These are phyloP conservation scores for Trichophyton equinum DNA, from an alignment of 2,329 filamentous ascomycete species.

Conservation along the genomic window DNA sequence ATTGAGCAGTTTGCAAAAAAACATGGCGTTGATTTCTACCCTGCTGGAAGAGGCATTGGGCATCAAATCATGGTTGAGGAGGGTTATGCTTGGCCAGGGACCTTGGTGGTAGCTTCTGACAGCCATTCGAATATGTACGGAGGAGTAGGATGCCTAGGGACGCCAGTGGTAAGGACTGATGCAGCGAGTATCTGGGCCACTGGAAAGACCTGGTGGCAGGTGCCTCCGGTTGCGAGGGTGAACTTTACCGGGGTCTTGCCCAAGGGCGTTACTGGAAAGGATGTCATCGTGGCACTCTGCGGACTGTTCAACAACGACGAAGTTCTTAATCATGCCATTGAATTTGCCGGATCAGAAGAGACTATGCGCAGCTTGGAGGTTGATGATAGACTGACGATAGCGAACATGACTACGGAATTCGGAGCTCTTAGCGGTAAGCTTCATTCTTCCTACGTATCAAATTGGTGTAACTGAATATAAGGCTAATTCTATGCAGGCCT, in stretches of 20 bases:
- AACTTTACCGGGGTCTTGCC: conserved; percentile 65
- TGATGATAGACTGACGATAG: conserved; percentile 55
- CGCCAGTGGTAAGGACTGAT: conserved; percentile 74
- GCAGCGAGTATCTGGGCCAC: conserved; percentile 79
- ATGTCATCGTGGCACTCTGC: conserved; percentile 82
- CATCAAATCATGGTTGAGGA: conserved; percentile 71
- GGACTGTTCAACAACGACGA: conserved; percentile 77
- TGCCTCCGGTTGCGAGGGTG: conserved; percentile 71
- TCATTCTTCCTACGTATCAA: not conserved
- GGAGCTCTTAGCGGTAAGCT: conserved; percentile 41
- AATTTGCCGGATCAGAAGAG: conserved; percentile 70
- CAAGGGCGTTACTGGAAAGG: conserved; percentile 75
- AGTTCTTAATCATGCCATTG: conserved; percentile 80
- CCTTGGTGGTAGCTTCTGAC: conserved; percentile 60
- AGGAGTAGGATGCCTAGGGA: conserved; percentile 63
- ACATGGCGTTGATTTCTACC: conserved; percentile 67
- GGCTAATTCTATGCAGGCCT: conserved; percentile 41
- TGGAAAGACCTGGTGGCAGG: conserved; percentile 72
- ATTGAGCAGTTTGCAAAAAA: conserved; percentile 71
- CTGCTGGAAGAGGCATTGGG: conserved; percentile 67
- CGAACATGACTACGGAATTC: conserved; percentile 77
- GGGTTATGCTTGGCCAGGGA: conserved; percentile 73
- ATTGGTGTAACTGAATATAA: not conserved
- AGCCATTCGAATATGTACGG: conserved; percentile 73
- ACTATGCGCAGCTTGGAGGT: conserved; percentile 58